Evolutionary conservation across 371 early-diverging fungal genomes (phyloP), one percentile per base, ranked within the genome.

Genomic region (Synchytrium microbalum): DNA sequence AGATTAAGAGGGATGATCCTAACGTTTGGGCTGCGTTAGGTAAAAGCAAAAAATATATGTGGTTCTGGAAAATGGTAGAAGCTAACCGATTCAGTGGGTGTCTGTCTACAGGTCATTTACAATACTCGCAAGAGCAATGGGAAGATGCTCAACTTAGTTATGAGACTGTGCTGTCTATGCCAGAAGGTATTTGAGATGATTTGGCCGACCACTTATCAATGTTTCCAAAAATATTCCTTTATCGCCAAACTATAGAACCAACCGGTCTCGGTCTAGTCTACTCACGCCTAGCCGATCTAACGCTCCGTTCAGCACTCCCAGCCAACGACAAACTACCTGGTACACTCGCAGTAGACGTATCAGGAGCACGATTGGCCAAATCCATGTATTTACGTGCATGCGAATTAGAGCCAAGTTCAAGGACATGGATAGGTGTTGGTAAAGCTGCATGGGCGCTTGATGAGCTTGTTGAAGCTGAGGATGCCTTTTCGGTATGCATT

Each of bases 401-500:
- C 59, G 71, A 64, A 53, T 51, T 66, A 0, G 55, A 66, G 2
- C 73, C 79, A 1, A 60, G 68, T 3, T 56, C 75, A 2, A 53
- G 67, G 16, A 65, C 70, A 1, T 81, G 82, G 82, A 62, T 76
- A 1, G 79, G 79, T 0, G 77, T 74, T 19, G 82, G 79, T 13
- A 67, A 67, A 57, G 75, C 79, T 0, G 75, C 78, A 55, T 61
- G 77, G 53, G 65, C 70, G 5, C 32, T 79, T 5, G 71, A 70
- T 1, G 68, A 78, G 32, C 71, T 58, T 27, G 71, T 66, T 10
- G 79, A 81, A 51, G 79, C 82, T n/a, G 82, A 81, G 63, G 78
- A 78, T 58, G 74, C 77, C 0, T 59, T 81, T 32, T 67, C 78
- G 51, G 81, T 81, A 60, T 54, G 70, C 31, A 53, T 13, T 14